These are phyloP conservation scores for Polyporus arcularius DNA, from an alignment of 768 basidiomycete species.

Conservation along the genomic window DNA sequence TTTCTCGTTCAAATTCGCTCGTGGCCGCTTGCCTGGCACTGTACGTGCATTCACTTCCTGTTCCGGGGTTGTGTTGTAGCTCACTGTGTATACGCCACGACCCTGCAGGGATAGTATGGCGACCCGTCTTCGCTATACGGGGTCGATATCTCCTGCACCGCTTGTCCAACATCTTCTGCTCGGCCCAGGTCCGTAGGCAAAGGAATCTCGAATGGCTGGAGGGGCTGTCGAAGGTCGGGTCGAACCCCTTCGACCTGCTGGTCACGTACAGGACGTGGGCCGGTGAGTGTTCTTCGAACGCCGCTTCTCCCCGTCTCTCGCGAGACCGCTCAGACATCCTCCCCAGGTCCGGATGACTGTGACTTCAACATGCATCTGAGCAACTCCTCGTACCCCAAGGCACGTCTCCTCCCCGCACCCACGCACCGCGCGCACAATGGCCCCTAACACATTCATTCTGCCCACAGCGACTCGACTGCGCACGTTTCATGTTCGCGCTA, in stretches of 20 bases:
- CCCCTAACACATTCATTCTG: background rate
- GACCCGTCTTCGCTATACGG: slow-evolving; percentile 42
- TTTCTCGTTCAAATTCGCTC: slow-evolving; percentile 63
- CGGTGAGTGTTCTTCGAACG: slow-evolving; percentile 41
- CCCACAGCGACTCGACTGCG: slow-evolving; percentile 34
- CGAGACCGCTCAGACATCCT: background rate
- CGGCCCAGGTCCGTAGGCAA: slow-evolving; percentile 9
- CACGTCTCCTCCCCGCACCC: slow-evolving; percentile 24
- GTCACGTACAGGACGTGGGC: slow-evolving; percentile 52
- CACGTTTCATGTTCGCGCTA: slow-evolving; percentile 48
- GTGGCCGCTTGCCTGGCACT: slow-evolving; percentile 67
- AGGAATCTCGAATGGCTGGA: slow-evolving; percentile 46
- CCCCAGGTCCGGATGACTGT: slow-evolving; percentile 63
- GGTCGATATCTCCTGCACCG: slow-evolving; percentile 36
- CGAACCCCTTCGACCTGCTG: slow-evolving; percentile 51
- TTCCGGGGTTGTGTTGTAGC: background rate
- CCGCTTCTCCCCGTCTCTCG: background rate
- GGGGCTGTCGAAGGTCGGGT: slow-evolving; percentile 52
- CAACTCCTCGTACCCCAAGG: slow-evolving; percentile 82
- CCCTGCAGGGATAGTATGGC: slow-evolving; percentile 52
- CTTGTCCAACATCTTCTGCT: slow-evolving; percentile 38
- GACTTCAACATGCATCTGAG: slow-evolving; percentile 78
- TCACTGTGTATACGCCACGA: background rate
- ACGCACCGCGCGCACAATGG: background rate
- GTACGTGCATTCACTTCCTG: slow-evolving; percentile 44